Percentiles rank a stretch among this genome's conserved stretches.
Conservation (phyloP, 257 asterid genomes). For the Sherardia arvensis region DNA sequence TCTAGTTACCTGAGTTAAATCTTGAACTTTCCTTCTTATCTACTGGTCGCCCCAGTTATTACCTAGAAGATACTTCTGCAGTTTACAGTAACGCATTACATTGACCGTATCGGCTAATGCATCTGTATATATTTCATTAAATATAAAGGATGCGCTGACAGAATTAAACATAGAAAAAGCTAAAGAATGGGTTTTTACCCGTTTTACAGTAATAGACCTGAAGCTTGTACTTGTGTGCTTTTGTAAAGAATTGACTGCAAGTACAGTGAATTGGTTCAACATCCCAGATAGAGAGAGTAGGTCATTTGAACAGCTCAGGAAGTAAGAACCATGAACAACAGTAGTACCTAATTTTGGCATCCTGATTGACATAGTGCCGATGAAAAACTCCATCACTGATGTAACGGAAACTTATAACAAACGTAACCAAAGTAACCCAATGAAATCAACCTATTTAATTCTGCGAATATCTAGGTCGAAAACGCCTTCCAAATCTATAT, state of each 20-base stretch:
- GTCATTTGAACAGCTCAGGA: conserved; percentile 2
- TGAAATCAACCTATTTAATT: no score
- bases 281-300: not conserved
- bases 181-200: conserved; percentile 29
- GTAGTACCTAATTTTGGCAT: no score
- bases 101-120: conserved; percentile 33
- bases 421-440: no score
- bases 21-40: conserved; percentile 72
- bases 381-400: no score
- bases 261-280: conserved; percentile 5
- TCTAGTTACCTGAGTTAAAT: conserved; percentile 59
- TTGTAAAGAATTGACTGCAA: conserved; percentile 62
- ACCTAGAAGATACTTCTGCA: conserved; percentile 45
- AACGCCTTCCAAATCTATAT: no score
- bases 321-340: conserved; percentile 8
- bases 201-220: conserved; percentile 61
- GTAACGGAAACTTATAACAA: no score
- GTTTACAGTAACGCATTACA: conserved; percentile 51
- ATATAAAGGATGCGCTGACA: not conserved
- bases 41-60: conserved; percentile 46
- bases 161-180: no score
- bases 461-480: no score
- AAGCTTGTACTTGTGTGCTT: conserved; percentile 62
- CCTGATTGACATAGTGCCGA: no score
- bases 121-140: conserved; percentile 25